phyloP scores from a whole-genome alignment of 805 yeast species.

The Allodekkera sacchari region DNA sequence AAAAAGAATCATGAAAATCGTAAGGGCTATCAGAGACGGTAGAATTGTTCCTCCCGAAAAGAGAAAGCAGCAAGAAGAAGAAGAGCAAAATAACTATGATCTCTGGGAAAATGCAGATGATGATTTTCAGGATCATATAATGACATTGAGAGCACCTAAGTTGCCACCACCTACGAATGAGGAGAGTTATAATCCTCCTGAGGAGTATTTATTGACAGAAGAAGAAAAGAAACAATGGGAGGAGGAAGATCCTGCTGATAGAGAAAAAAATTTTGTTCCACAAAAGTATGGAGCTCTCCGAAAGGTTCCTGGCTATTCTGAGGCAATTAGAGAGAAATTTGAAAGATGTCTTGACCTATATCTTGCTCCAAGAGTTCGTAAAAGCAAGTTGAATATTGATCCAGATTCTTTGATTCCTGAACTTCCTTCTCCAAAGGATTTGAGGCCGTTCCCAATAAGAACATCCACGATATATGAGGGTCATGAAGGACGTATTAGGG shows the following conservation, averaged over 20 bases:
- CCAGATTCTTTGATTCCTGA: slow-evolving; percentile 95
- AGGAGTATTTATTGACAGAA: slow-evolving; percentile 74
- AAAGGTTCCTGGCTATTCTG: slow-evolving; percentile 88
- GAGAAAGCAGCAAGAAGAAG: slow-evolving; percentile 41
- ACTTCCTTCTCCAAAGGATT: slow-evolving; percentile 91
- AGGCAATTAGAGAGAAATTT: slow-evolving; percentile 79
- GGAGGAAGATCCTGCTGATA: slow-evolving; percentile 61
- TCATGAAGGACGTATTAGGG: slow-evolving; percentile 74
- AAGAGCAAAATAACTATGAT: slow-evolving; percentile 46
- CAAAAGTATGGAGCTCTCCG: slow-evolving; percentile 75
- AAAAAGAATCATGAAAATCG: slow-evolving; percentile 91
- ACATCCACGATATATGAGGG: slow-evolving; percentile 81
- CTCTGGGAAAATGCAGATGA: slow-evolving; percentile 69
- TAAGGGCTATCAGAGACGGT: slow-evolving; percentile 93
- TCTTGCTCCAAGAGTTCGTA: slow-evolving; percentile 92
- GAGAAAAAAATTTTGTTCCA: slow-evolving; percentile 75
- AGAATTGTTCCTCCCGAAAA: slow-evolving; percentile 73
- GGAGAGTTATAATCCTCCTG: slow-evolving; percentile 96
- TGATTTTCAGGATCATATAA: slow-evolving; percentile 63
- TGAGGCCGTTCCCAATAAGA: slow-evolving; percentile 92
- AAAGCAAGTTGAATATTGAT: slow-evolving; percentile 83
- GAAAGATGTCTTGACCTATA: slow-evolving; percentile 92
- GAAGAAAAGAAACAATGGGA: slow-evolving; percentile 73
- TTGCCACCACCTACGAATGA: slow-evolving; percentile 94
- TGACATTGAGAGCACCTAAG: slow-evolving; percentile 94